Base-by-base conservation (phyloP, 2,329 filamentous ascomycete genomes). In the Rutstroemia sp. region DNA sequence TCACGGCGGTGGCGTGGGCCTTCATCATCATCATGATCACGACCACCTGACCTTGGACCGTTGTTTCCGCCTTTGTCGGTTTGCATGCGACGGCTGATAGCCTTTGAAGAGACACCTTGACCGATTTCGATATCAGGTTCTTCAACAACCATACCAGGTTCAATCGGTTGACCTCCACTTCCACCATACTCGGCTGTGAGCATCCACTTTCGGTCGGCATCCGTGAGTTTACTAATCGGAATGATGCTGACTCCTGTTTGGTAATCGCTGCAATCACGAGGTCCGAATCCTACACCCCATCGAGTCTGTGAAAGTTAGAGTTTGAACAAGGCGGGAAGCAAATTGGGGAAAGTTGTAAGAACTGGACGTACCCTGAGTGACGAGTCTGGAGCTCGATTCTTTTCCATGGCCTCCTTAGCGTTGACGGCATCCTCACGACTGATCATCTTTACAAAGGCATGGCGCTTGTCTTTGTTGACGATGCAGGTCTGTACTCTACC, bases 71-170 rank as follows among this genome's bases (percentile, higher is more conserved):
- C 80, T 66, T 83, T 82, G 68, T 87, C 83, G 7, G 83, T 87
- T 71, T 85, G 81, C 81, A 86, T 86, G 38, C 84, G 81, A 18
- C 83, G 77, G 64, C 81, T 85, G 59, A 87, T 86, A 41, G 83
- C 90, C 77, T 99, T 99, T 45, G 91, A 96, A 18, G 92, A 96
- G 14, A 99, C 95, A 56, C 94, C 94, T 18, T 92, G 92, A 53
- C 94, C 94, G 57, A 99, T 99, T 73, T 99, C 94, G 66, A 99
- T 99, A 69, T 99, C 94, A 3, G 94, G 94, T 73, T 99, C 94
- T 71, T 99, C 94, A 25, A 99, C 88, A 6, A 92, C 87, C 74
- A 99, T 83, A 44, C 92, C 91, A 14, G 82, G 77, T 68, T 91
- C 86, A 59, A 99, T 90, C 2, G 83, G 75, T 56, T 82, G 81